These are phyloP conservation scores for Venturia effusa DNA, from an alignment of 2,329 filamentous ascomycete genomes.

Conservation along the genomic window DNA sequence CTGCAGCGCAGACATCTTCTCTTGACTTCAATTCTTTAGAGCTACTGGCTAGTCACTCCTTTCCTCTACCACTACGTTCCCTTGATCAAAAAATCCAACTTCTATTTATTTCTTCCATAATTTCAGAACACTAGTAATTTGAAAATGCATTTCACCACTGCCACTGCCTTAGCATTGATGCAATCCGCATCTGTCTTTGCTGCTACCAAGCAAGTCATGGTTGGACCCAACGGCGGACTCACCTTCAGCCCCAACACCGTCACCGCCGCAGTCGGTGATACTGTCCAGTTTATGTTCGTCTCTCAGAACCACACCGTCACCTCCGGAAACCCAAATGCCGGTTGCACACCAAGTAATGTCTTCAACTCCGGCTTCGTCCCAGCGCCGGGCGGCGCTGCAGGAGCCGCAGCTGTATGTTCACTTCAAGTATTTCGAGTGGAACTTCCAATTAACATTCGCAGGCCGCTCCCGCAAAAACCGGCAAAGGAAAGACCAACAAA, in stretches of 20 bases:
- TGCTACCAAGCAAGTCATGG: slow-evolving; percentile 23
- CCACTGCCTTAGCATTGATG: slow-evolving; percentile 18
- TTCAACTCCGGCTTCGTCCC: slow-evolving; percentile 29
- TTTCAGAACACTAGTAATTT: too few species aligned
- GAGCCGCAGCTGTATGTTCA: background rate
- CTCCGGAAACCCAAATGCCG: slow-evolving; percentile 23
- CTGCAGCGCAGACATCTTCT: slow-evolving; percentile 8
- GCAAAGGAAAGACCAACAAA: slow-evolving; percentile 1
- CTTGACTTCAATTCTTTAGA: slow-evolving; percentile 8
- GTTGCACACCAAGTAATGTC: slow-evolving; percentile 24
- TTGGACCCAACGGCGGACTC: slow-evolving; percentile 18
- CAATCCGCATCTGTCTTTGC: slow-evolving; percentile 21
- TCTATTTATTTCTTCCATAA: background rate
- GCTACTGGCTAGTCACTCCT: slow-evolving; percentile 11
- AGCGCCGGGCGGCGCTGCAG: slow-evolving; percentile 16
- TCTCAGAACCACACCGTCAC: slow-evolving; percentile 29
- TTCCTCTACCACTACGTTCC: slow-evolving; percentile 4
- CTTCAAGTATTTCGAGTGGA: background rate
- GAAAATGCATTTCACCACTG: slow-evolving; percentile 29
- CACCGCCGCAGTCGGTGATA: slow-evolving; percentile 25
- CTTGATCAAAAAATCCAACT: background rate
- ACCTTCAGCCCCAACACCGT: slow-evolving; percentile 26
- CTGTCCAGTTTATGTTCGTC: slow-evolving; percentile 28
- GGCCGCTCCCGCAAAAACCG: background rate
- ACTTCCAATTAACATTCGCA: background rate